Base-by-base conservation (phyloP, 257 asterid genomes). In the Asclepias syriaca region DNA sequence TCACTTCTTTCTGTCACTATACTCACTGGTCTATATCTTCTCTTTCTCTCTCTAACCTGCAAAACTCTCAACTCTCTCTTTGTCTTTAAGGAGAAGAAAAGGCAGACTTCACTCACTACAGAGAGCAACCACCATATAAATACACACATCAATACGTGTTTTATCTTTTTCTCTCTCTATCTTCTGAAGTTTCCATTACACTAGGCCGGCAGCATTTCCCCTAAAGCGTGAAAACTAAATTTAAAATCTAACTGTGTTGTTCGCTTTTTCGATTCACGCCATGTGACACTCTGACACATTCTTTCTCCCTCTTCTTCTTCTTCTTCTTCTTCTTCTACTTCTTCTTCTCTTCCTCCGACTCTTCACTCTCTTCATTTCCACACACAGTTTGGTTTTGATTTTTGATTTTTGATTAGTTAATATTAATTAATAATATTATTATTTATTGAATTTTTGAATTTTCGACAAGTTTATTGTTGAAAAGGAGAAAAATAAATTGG, bases 231-330 rank as follows among this genome's bases (percentile, higher is more conserved):
- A 64, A 43, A 72, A 73, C 56, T 64, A 73, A 73, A 69, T 77
- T 55, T 60, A 70, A 76, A 80, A 51, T 69, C 74, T 53, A 80
- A 74, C 84, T 75, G 77, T 80, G 79, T 76, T 76, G 68, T 74
- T 72, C 72, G 48, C 87, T 86, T 87, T 87, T 51, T 49, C 64
- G 84, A 77, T 80, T 82, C 80, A 69, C 83, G 49, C 88, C 98
- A 89, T 85, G 96, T 94, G 97, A 89, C 78, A 24, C 75, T 83
- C 97, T 93, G 96, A 89, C 96, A 88, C 78, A 78, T 81, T 83
- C 83, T 73, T 75, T 83, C 83, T 74, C 76, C 77, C 54, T 70
- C 78, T 65, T 51, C 69, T 59, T 61, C 29, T 24, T 79, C 81
- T 53, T 57, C 68, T 56, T 77, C 77, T 54, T 70, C 79, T 65